Evolutionary conservation across 2,329 filamentous ascomycete genomes (phyloP).

Genomic region (Lasiodiplodia hormozganensis): DNA sequence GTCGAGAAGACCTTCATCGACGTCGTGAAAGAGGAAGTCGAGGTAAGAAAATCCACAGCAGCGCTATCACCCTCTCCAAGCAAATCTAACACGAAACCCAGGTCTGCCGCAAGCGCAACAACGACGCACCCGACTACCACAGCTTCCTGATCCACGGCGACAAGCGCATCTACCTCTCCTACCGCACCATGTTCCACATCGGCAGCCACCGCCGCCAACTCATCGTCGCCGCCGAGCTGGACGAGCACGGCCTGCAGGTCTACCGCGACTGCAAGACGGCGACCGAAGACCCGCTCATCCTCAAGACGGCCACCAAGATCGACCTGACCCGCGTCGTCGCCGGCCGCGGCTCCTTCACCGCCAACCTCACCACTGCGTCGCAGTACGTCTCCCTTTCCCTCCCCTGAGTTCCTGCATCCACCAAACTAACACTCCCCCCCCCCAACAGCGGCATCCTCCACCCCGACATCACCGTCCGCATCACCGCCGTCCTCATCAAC

Average conservation of each 20-base stretch:
- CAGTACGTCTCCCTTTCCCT: not conserved
- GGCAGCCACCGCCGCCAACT: slow-evolving; percentile 52
- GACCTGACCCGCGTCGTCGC: slow-evolving; percentile 36
- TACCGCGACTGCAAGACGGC: slow-evolving; percentile 37
- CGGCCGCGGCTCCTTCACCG: not conserved
- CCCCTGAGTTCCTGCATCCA: not conserved
- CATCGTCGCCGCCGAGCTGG: slow-evolving; percentile 43
- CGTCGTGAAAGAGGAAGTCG: slow-evolving; percentile 39
- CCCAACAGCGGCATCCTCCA: slow-evolving; percentile 19
- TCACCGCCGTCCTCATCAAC: slow-evolving; percentile 33
- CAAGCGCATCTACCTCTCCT: slow-evolving; percentile 43
- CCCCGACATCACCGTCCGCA: slow-evolving; percentile 41
- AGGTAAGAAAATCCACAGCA: not conserved
- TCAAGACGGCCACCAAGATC: slow-evolving; percentile 38
- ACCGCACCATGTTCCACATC: slow-evolving; percentile 49
- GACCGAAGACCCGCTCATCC: slow-evolving; percentile 37
- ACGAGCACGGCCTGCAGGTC: slow-evolving; percentile 31
- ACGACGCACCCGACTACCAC: slow-evolving; percentile 43
- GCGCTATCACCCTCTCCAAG: rapidly evolving
- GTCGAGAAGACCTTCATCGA: slow-evolving; percentile 45
- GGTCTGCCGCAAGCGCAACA: slow-evolving; percentile 43
- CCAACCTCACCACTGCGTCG: not conserved
- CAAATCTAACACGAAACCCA: not conserved
- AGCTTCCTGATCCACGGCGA: slow-evolving; percentile 50
- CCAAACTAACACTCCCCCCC: not conserved